Base-by-base conservation (phyloP, 306 rosid genomes). In the Rubus idaeus region DNA sequence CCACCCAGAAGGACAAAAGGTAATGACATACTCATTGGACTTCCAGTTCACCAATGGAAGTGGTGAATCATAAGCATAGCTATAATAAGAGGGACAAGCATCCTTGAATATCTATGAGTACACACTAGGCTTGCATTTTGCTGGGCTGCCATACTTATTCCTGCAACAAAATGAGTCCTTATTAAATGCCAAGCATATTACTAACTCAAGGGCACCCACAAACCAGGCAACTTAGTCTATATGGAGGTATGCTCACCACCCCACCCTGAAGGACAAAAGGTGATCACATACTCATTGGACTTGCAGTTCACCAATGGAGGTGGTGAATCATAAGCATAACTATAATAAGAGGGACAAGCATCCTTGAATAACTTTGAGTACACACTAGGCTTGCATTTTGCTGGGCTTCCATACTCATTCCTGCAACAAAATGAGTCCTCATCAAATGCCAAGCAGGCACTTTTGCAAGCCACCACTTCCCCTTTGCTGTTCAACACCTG, bases 361-460 rank as follows among this genome's bases (percentile, higher is more conserved):
- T 87, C 86, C 85, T 95, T 95, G 81, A 95, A 90, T 0, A 95
- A 77, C 76, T 80, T 90, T 2, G 99, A 92, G 81, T 95, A 95
- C 75, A 84, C 79, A 58, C 58, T 88, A 0, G 97, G 89, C 80
- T 60, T 90, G 75, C 99, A 95, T 68, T 80, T 92, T 4, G 71
- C 81, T 1, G 97, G 92, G 44, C 74, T 84, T 8, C 93, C 92
- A 66, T 73, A 92, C 47, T 76, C 81, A 67, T 90, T 90, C 77
- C 94, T 83, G 47, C 97, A 92, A 52, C 99, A 95, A 21, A 88
- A 95, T 20, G 42, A 67, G 83, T 95, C 99, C 56, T 47, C 40
- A 35, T 88, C 55, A 78, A 90, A 95, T 52, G 96, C 90, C 92
- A 95, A 84, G 64, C 99, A 92, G 75, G 90, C 97, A 69, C 97